These are phyloP conservation scores for Chaetomium strumarium DNA, from an alignment of 2,329 filamentous ascomycete species.

Conservation along the genomic window DNA sequence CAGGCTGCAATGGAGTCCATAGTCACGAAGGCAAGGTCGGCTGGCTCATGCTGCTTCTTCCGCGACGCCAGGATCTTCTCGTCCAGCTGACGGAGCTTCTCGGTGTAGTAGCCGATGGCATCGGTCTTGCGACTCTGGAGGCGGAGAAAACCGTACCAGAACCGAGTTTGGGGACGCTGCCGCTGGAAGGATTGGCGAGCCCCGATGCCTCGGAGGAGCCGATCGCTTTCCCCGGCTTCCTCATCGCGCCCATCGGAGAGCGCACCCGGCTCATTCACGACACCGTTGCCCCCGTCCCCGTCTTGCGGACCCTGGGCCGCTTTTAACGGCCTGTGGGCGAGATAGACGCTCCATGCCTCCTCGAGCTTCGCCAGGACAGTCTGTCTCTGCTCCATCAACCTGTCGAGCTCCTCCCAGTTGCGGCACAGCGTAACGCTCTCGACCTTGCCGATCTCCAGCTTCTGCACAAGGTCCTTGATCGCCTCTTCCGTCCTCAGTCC, in stretches of 20 bases:
- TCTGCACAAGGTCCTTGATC: conserved; percentile 82
- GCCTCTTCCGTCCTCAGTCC: conserved; percentile 74
- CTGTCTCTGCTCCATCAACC: conserved; percentile 62
- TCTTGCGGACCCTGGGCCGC: conserved; percentile 30
- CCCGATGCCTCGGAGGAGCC: conserved; percentile 48
- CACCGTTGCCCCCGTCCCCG: not conserved
- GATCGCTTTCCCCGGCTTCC: conserved; percentile 50
- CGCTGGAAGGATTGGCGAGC: conserved; percentile 40
- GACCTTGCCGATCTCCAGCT: conserved; percentile 81
- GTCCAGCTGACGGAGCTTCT: conserved; percentile 73
- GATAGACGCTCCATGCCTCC: conserved; percentile 71
- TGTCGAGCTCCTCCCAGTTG: conserved; percentile 79
- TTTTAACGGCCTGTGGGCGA: conserved; percentile 50
- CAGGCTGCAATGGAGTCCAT: conserved; percentile 91
- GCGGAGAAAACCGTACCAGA: conserved; percentile 74
- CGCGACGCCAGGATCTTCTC: conserved; percentile 65
- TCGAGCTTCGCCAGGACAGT: conserved; percentile 67
- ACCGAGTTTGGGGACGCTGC: conserved; percentile 59
- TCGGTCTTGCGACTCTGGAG: conserved; percentile 70
- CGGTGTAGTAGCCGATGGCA: conserved; percentile 90
- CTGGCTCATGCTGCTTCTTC: conserved; percentile 68
- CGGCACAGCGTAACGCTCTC: conserved; percentile 81
- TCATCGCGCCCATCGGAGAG: conserved; percentile 34
- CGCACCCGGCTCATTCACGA: conserved; percentile 26
- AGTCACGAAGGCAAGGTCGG: conserved; percentile 87